A percentile compares a stretch with the other conserved stretches of the same genome.
Conservation (phyloP, 1,284 basidiomycete genomes). For the Xerocomus subilludens region DNA sequence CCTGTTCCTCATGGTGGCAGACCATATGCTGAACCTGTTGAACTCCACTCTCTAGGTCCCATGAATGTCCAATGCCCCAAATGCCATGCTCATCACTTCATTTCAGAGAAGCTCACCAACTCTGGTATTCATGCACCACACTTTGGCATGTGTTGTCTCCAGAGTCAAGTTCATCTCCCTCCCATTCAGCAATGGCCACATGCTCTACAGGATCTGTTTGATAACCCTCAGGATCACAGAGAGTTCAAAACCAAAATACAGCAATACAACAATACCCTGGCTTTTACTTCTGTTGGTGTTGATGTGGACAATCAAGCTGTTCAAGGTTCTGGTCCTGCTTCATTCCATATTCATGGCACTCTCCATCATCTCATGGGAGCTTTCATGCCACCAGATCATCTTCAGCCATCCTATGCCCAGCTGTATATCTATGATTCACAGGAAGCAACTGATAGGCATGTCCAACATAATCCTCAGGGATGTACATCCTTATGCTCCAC, state of each 20-base stretch:
- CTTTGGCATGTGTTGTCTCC: too few relatives aligned
- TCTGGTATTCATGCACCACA: too few relatives aligned
- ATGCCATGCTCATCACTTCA: too few relatives aligned
- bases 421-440: conserved; percentile 56
- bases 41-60: too few relatives aligned
- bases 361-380: conserved; percentile 54
- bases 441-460: conserved; percentile 43
- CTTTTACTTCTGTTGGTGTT: conserved; percentile 57
- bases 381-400: conserved; percentile 45
- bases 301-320: conserved; percentile 43
- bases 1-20: too few relatives aligned
- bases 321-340: conserved; percentile 20
- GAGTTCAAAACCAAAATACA: conserved; percentile 48
- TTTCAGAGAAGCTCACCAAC: too few relatives aligned
- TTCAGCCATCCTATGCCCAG: conserved; percentile 53
- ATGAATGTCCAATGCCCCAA: too few relatives aligned
- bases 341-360: conserved; percentile 55
- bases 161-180: conserved; percentile 44
- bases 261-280: conserved; percentile 57
- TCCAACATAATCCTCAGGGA: conserved; percentile 48
- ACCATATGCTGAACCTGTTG: too few relatives aligned
- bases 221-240: conserved; percentile 23
- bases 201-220: conserved; percentile 38
- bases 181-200: conserved; percentile 36
- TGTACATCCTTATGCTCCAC: conserved; percentile 53